Conservation (phyloP, 2,329 filamentous ascomycete genomes). For the Aureobasidium subglaciale region DNA sequence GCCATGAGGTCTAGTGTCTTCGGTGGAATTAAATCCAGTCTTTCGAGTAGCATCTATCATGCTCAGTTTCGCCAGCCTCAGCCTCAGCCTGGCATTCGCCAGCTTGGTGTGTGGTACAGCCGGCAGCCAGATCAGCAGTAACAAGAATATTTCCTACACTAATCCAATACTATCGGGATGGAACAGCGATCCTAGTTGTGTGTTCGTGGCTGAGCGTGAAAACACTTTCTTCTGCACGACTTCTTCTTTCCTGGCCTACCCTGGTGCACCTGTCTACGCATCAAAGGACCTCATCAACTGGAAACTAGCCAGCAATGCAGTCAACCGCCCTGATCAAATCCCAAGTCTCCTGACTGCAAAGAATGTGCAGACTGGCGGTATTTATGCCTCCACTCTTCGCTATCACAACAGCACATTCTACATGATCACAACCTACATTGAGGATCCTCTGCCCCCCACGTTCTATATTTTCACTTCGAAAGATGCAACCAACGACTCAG, state of each 20-base stretch:
- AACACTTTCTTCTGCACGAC: conserved; percentile 39
- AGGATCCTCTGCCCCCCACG: conserved; percentile 15
- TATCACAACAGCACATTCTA: conserved; percentile 36
- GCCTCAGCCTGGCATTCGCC: no score
- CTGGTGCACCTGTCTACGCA: conserved; percentile 40
- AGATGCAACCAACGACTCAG: conserved; percentile 35
- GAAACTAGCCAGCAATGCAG: conserved; percentile 32
- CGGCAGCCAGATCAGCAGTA: no score
- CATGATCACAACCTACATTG: conserved; percentile 26
- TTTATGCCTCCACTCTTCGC: conserved; percentile 37
- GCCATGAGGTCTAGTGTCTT: no score
- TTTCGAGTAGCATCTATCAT: no score
- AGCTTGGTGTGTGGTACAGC: no score
- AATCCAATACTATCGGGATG: conserved; percentile 45
- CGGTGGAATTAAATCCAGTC: no score
- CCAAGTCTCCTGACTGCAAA: conserved; percentile 28
- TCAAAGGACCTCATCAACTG: conserved; percentile 38
- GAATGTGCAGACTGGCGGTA: conserved; percentile 31
- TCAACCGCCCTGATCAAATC: conserved; percentile 32
- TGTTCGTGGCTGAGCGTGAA: conserved; percentile 32
- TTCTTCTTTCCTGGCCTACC: conserved; percentile 40
- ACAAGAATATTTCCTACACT: conserved; percentile 20
- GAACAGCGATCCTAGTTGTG: conserved; percentile 40
- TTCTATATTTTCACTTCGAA: conserved; percentile 40
- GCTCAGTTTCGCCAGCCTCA: no score